Evolutionary conservation across 306 rosid species (phyloP), one percentile per base, ranked within the genome.

Genomic region (Morella rubra): DNA sequence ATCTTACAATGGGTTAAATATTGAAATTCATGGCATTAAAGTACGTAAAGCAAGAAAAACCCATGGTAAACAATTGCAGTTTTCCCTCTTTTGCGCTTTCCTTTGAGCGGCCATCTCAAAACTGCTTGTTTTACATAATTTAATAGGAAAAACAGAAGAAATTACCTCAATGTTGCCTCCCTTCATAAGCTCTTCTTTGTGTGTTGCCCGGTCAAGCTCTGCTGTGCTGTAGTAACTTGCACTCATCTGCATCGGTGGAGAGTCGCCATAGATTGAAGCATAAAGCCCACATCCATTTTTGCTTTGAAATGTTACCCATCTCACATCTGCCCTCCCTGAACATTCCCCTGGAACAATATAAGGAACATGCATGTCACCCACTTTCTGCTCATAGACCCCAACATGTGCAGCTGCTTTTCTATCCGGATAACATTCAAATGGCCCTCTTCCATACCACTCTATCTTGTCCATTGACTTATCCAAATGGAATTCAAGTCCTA

Each of bases 401-500:
- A 92, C 88, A 64, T 89, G 93, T 13, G 98, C 97, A n/a, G 93
- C 91, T 20, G 91, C 96, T 81, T 92, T 95, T 74, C 98, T 82
- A 84, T 92, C 98, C 0, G 97, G 97, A 83, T 92, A 92, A 67
- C 97, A 92, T 84, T 95, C 98, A 52, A 92, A 90, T 16, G 96
- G 98, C 18, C 98, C 98, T 90, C 93, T 89, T 76, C 98, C 98
- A 16, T 92, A 95, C 97, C 98, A 95, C 46, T 59, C 78, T 19
- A 89, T 76, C 80, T 65, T 88, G 82, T 92, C 90, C 64, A 95
- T 11, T 1, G 98, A 84, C 59, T 89, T 87, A 8, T 88, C 97
- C 86, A 92, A 78, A 72, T 84, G 84, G 74, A 95, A 86, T 71
- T 81, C 87, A 6, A 95, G 85, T 79, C 98, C 98, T 40, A 95